A percentile compares a stretch with the other conserved stretches of the same genome.
Conservation (phyloP, 2,329 filamentous ascomycete species). For the Venturia effusa region DNA sequence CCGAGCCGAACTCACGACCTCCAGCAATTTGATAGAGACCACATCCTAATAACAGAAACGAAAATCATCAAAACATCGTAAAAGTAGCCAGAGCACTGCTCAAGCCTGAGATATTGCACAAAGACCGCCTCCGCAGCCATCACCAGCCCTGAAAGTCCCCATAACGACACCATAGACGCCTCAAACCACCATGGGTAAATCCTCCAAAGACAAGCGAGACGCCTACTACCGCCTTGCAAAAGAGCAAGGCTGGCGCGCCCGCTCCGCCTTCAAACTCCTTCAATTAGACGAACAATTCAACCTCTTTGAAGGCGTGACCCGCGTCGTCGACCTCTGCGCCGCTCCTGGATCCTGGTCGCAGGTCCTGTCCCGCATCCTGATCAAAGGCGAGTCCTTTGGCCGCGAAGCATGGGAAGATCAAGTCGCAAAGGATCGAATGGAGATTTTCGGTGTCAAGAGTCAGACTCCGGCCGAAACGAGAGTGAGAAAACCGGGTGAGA, state of each 20-base stretch:
- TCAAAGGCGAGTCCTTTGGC: constrained; percentile 87
- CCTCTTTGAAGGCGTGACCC: constrained; percentile 77
- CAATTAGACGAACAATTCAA: constrained; percentile 96
- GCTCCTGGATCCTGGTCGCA: constrained; percentile 97
- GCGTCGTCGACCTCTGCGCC: constrained; percentile 92
- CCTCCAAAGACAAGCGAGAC: constrained; percentile 96
- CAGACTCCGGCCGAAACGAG: constrained; percentile 10
- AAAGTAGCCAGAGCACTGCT: background rate
- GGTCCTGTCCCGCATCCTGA: constrained; percentile 83
- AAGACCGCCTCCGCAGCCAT: background rate
- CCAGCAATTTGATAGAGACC: background rate
- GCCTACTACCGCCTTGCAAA: constrained; percentile 97
- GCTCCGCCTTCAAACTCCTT: constrained; percentile 92
- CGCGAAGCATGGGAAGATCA: constrained; percentile 78
- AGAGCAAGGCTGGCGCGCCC: constrained; percentile 95
- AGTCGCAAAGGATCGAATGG: constrained; percentile 53
- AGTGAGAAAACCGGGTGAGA: constrained; percentile 39
- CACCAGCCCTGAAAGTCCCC: background rate
- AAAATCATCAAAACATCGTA: background rate
- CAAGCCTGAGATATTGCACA: background rate
- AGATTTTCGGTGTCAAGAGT: constrained; percentile 37
- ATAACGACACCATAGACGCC: background rate
- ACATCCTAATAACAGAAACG: background rate
- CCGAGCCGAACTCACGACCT: background rate
- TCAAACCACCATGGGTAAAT: constrained; percentile 67